phyloP scores from a whole-genome alignment of 1,139 yeast species.

The Pneumocystis wakefieldiae region DNA sequence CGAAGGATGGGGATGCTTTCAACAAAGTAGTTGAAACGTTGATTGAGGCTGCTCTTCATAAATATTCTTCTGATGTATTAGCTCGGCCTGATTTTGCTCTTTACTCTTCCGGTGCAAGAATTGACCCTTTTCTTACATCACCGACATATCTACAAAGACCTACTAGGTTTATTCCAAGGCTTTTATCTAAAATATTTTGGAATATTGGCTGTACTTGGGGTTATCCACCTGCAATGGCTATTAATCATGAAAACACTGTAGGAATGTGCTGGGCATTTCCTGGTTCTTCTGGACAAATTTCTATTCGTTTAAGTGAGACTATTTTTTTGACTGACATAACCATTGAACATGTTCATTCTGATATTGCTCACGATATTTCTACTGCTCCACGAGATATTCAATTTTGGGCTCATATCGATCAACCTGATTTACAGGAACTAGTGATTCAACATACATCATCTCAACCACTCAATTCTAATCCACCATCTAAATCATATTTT shows the following conservation, averaged over 20 bases:
- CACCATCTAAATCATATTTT: slow-evolving; percentile 15
- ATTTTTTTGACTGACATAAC: slow-evolving; percentile 21
- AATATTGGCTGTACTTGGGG: slow-evolving; percentile 19
- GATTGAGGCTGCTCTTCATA: slow-evolving; percentile 12
- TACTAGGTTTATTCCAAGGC: slow-evolving; percentile 11
- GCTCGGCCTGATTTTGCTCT: slow-evolving; percentile 23
- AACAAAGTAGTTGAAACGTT: slow-evolving; percentile 12
- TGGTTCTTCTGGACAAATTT: slow-evolving; percentile 22
- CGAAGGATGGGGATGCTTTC: slow-evolving; percentile 2
- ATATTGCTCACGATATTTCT: slow-evolving; percentile 19
- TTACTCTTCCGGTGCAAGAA: slow-evolving; percentile 20
- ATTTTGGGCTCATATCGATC: slow-evolving; percentile 21
- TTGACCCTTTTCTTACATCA: slow-evolving; percentile 20
- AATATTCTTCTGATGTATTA: slow-evolving; percentile 13
- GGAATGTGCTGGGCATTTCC: slow-evolving; percentile 28
- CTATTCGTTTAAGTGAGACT: slow-evolving; percentile 19
- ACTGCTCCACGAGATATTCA: slow-evolving; percentile 23
- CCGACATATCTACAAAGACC: slow-evolving; percentile 18
- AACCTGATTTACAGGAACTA: slow-evolving; percentile 11
- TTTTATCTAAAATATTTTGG: slow-evolving; percentile 7
- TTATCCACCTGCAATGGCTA: slow-evolving; percentile 20
- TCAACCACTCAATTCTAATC: not conserved
- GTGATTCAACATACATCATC: slow-evolving; percentile 1
- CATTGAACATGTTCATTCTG: slow-evolving; percentile 21
- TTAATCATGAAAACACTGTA: slow-evolving; percentile 17